Percentiles rank a stretch among this genome's conserved stretches.
phyloP scores from a whole-genome alignment of 176 grass and related monocot species.

The Cocos nucifera region DNA sequence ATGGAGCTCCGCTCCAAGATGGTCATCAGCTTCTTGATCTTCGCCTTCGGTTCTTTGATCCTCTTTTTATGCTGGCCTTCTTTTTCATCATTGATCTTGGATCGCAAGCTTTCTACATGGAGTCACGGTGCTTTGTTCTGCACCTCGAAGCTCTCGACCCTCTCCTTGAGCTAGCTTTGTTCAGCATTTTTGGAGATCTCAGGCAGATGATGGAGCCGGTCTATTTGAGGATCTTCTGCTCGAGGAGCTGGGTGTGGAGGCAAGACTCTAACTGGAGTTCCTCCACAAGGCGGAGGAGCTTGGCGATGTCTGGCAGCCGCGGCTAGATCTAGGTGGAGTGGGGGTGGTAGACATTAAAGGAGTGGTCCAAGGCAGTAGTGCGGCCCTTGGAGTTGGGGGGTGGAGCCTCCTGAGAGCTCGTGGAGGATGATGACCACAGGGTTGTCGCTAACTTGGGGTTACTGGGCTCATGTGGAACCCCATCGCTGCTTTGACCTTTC shows the following conservation, averaged over 20 bases:
- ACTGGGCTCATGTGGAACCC: slow-evolving; percentile 70
- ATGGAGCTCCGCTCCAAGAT: too few relatives aligned
- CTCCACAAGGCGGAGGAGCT: slow-evolving; percentile 66
- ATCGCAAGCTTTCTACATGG: too few relatives aligned
- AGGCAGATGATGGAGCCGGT: slow-evolving; percentile 76
- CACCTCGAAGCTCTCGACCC: not conserved
- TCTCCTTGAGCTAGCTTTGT: slow-evolving; percentile 39
- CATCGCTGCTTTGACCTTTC: slow-evolving; percentile 83
- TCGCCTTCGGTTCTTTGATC: slow-evolving; percentile 50
- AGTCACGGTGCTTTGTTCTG: too few relatives aligned
- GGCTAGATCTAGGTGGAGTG: too few relatives aligned
- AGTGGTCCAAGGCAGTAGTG: slow-evolving; percentile 34
- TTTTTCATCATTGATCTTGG: not conserved
- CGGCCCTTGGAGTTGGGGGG: not conserved
- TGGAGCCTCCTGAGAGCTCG: not conserved
- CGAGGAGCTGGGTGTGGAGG: slow-evolving; percentile 66
- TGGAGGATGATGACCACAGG: not conserved
- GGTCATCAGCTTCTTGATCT: slow-evolving; percentile 37
- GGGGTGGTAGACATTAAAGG: not conserved
- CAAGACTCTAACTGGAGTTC: slow-evolving; percentile 88
- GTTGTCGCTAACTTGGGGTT: slow-evolving; percentile 30
- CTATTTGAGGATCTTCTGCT: slow-evolving; percentile 87
- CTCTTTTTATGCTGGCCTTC: slow-evolving; percentile 28
- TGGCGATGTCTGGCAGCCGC: too few relatives aligned
- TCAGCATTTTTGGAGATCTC: slow-evolving; percentile 47